Evolutionary conservation across 2,329 filamentous ascomycete genomes (phyloP).

Genomic region (Xylaria sp.): DNA sequence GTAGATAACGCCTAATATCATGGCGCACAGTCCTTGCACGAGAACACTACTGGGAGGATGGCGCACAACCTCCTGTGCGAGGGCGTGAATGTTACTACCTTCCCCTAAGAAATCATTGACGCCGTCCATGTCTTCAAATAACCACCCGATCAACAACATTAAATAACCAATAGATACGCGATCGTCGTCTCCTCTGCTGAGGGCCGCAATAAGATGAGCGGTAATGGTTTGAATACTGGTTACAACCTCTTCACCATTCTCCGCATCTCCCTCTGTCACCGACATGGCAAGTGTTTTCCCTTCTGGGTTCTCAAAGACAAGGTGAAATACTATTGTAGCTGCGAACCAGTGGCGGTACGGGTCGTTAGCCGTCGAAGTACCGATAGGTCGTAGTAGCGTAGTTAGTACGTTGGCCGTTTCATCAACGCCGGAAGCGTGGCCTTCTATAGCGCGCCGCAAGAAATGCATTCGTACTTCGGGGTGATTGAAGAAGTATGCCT

Average conservation of each 20-base stretch:
- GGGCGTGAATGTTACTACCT: constrained; percentile 86
- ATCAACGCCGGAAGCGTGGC: constrained; percentile 76
- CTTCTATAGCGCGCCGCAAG: constrained; percentile 84
- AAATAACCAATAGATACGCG: constrained; percentile 83
- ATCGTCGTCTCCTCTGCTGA: constrained; percentile 78
- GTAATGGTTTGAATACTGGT: constrained; percentile 90
- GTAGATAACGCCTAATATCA: constrained; percentile 86
- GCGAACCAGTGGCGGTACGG: constrained; percentile 92
- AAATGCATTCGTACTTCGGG: constrained; percentile 84
- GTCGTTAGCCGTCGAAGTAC: constrained; percentile 68
- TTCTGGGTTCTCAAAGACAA: constrained; percentile 78
- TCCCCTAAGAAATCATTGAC: constrained; percentile 94
- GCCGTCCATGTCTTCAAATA: constrained; percentile 89
- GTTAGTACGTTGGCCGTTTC: constrained; percentile 89
- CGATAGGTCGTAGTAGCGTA: constrained; percentile 73
- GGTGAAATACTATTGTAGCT: constrained; percentile 81
- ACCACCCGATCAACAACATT: constrained; percentile 86
- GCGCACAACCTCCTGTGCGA: constrained; percentile 75
- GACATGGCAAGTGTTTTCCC: constrained; percentile 81
- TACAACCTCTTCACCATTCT: constrained; percentile 90
- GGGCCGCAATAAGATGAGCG: constrained; percentile 80
- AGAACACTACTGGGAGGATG: constrained; percentile 67
- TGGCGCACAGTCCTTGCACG: constrained; percentile 81
- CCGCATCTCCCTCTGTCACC: constrained; percentile 87
- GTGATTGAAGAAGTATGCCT: constrained; percentile 89